Conservation (phyloP, 108 stramenopile species). For the Nitzschia sp. region DNA sequence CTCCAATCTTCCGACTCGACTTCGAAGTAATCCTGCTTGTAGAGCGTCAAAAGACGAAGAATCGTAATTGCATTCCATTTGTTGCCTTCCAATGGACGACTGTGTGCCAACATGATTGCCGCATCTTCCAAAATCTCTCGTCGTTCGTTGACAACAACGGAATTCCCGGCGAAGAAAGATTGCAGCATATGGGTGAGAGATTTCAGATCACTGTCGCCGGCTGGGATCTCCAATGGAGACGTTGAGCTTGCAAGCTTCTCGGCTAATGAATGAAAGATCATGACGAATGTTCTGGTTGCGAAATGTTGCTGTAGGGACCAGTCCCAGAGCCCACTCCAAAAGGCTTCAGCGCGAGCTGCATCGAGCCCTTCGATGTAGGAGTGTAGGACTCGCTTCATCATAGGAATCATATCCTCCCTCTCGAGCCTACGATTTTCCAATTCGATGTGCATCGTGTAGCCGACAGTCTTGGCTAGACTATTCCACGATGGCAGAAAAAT, state of each 20-base stretch:
- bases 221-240: conserved; percentile 4
- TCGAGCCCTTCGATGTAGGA: conserved; percentile 8
- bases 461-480: conserved; percentile 58
- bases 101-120: conserved; percentile 22
- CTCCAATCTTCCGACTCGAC: conserved; percentile 28
- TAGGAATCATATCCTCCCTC: conserved; percentile 34
- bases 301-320: conserved; percentile 12
- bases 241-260: neutral
- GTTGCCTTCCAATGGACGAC: neutral
- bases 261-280: conserved; percentile 23
- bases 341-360: conserved; percentile 1
- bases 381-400: conserved; percentile 14
- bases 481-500: conserved; percentile 72
- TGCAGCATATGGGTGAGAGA: neutral
- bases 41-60: conserved; percentile 12
- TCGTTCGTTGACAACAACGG: conserved; percentile 31
- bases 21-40: conserved; percentile 23
- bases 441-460: conserved; percentile 61
- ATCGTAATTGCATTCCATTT: conserved; percentile 28
- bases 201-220: conserved; percentile 20
- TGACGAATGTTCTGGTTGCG: conserved; percentile 22
- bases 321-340: conserved; percentile 36
- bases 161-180: conserved; percentile 15
- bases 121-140: conserved; percentile 17
- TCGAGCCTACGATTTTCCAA: conserved; percentile 15